Conservation (phyloP, 2,329 filamentous ascomycete species). For the Neopestalotiopsis clavispora region DNA sequence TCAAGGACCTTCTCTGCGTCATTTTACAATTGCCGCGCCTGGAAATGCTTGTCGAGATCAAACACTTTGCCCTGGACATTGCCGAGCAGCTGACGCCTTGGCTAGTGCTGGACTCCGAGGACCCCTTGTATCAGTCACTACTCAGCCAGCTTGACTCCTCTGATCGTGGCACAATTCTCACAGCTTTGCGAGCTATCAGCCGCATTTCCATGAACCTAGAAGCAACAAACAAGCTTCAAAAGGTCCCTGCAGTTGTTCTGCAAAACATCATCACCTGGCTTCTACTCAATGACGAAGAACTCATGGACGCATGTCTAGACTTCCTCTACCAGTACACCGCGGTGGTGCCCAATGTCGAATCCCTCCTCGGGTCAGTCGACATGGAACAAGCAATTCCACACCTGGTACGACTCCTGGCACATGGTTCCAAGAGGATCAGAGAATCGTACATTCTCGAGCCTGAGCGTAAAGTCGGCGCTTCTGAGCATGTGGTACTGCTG, state of each 20-base stretch:
- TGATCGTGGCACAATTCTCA: constrained; percentile 83
- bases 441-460: constrained; percentile 63
- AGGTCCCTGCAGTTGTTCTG: constrained; percentile 69
- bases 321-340: constrained; percentile 97
- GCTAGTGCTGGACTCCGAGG: constrained; percentile 71
- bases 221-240: constrained; percentile 75
- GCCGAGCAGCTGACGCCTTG: constrained; percentile 88
- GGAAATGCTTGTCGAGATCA: constrained; percentile 78
- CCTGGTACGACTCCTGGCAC: constrained; percentile 77
- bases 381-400: constrained; percentile 75
- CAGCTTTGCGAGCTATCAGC: constrained; percentile 78
- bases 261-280: constrained; percentile 75
- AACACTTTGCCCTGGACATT: constrained; percentile 90
- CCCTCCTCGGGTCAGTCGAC: constrained; percentile 65
- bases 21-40: constrained; percentile 77
- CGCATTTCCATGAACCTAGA: constrained; percentile 89
- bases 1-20: constrained; percentile 85
- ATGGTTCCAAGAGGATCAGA: constrained; percentile 69
- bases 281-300: constrained; percentile 85
- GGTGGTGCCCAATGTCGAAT: constrained; percentile 81
- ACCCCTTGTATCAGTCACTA: constrained; percentile 80
- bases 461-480: constrained; percentile 61
- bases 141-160: constrained; percentile 66
- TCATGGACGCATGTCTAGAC: constrained; percentile 86
- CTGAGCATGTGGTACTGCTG: constrained; percentile 67